A percentile compares a stretch with the other conserved stretches of the same genome.
Conservation (phyloP, 352 stramenopile species). For the Phytophthora sp. region DNA sequence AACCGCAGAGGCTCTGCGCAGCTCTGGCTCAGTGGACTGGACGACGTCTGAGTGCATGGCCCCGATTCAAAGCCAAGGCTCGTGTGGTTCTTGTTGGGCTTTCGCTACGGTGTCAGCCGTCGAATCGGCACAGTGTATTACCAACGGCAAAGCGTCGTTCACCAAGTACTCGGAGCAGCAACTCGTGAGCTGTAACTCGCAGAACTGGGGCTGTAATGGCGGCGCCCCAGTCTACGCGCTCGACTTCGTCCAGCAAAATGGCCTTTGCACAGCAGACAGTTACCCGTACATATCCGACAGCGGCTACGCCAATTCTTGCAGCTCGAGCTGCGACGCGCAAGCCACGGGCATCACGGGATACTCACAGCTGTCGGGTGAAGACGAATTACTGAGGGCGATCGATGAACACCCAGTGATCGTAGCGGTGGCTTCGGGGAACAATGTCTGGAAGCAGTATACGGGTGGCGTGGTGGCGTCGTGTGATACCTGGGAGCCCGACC, state of each 20-base stretch:
- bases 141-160: conserved; percentile 61
- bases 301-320: conserved; percentile 34
- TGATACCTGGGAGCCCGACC: conserved; percentile 92
- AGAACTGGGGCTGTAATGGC: conserved; percentile 92
- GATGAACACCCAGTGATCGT: conserved; percentile 91
- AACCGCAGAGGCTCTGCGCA: conserved; percentile 13
- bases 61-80: conserved; percentile 94
- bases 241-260: conserved; percentile 90
- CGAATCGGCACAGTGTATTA: conserved; percentile 92
- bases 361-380: conserved; percentile 53
- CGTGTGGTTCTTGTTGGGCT: conserved; percentile 97
- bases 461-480: conserved; percentile 87
- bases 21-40: conserved; percentile 50
- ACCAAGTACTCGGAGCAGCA: conserved; percentile 94
- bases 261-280: conserved; percentile 61
- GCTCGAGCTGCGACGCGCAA: conserved; percentile 31
- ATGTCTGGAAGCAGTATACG: conserved; percentile 97
- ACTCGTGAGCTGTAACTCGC: conserved; percentile 89
- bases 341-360: conserved; percentile 62
- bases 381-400: conserved; percentile 36
- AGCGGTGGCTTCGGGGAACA: conserved; percentile 94
- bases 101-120: conserved; percentile 94
- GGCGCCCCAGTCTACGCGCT: conserved; percentile 91
- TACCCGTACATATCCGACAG: conserved; percentile 44
- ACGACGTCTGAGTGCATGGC: conserved; percentile 49